Percentiles rank a stretch among this genome's conserved stretches.
These are phyloP conservation scores for Vickermania ingenoplastis DNA, from an alignment of 208 protist species.

Conservation along the genomic window DNA sequence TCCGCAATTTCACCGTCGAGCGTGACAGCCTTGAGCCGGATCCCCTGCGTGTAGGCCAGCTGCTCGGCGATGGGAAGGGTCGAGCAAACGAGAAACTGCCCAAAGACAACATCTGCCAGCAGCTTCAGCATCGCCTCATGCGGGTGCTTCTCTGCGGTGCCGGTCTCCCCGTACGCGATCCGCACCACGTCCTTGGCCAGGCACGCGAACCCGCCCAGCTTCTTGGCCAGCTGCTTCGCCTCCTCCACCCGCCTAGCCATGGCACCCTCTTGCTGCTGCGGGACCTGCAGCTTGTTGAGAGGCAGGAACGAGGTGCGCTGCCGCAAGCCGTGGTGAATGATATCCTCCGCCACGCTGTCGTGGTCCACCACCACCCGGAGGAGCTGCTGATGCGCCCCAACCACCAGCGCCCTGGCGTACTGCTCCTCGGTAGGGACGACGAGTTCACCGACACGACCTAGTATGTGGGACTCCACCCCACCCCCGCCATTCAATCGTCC, in stretches of 20 bases:
- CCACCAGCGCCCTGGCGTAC: constrained; percentile 85
- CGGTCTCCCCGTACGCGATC: constrained; percentile 14
- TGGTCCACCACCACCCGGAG: constrained; percentile 94
- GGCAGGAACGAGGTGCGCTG: constrained; percentile 97
- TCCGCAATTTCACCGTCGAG: constrained; percentile 98
- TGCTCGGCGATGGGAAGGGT: constrained; percentile 66
- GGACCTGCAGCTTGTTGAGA: constrained; percentile 86
- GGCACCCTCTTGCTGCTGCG: neutral
- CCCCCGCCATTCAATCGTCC: constrained; percentile 25
- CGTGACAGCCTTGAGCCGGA: constrained; percentile 93
- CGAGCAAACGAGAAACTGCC: constrained; percentile 93
- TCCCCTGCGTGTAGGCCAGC: constrained; percentile 70
- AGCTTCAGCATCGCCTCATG: constrained; percentile 16
- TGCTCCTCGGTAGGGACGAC: constrained; percentile 66
- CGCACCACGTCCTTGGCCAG: constrained; percentile 82
- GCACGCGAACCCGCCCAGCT: constrained; percentile 22
- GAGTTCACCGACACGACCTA: constrained; percentile 94
- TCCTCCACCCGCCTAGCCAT: constrained; percentile 6
- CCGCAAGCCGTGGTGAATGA: constrained; percentile 91
- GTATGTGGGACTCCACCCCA: constrained; percentile 11
- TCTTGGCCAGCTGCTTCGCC: constrained; percentile 22
- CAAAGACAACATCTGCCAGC: constrained; percentile 93
- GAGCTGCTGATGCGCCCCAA: constrained; percentile 87
- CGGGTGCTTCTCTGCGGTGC: constrained; percentile 12
- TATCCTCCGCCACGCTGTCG: constrained; percentile 83